Conservation (phyloP, 1,284 basidiomycete genomes). For the Xerocomus alliaceus region DNA sequence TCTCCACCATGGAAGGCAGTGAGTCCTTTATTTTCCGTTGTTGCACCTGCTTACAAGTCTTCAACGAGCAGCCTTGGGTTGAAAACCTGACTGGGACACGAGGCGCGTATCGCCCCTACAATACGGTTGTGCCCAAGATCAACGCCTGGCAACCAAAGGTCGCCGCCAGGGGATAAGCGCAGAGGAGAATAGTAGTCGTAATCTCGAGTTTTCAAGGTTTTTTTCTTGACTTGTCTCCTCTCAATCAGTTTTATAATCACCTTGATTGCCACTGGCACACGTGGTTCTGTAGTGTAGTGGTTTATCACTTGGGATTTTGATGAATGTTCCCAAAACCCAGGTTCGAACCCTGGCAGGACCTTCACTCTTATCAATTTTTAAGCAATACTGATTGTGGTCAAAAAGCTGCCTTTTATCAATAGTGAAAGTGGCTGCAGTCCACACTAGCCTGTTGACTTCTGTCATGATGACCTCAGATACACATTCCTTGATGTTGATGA, state of each 20-base stretch:
- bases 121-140: constrained; percentile 84
- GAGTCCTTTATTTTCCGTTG: constrained; percentile 42
- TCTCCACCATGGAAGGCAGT: constrained; percentile 86
- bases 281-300: constrained; percentile 39
- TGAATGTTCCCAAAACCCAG: constrained; percentile 33
- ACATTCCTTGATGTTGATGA: too few relatives aligned
- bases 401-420: too few relatives aligned
- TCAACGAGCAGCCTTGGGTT: constrained; percentile 63
- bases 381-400: too few relatives aligned
- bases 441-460: too few relatives aligned
- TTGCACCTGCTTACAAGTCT: background rate
- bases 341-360: constrained; percentile 40
- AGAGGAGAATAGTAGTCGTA: background rate
- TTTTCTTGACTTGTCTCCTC: background rate
- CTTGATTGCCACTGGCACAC: background rate
- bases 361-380: background rate
- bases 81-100: constrained; percentile 93
- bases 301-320: constrained; percentile 41
- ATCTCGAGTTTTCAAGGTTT: too few relatives aligned
- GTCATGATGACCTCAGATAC: too few relatives aligned
- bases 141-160: constrained; percentile 84
- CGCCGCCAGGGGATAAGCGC: constrained; percentile 49
- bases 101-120: constrained; percentile 87
- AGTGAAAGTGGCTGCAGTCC: too few relatives aligned
- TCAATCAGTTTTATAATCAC: background rate